Percentiles rank a stretch among this genome's conserved stretches.
Evolutionary conservation across 2,329 filamentous ascomycete species (phyloP).

Genomic region (Basipetospora sp.): DNA sequence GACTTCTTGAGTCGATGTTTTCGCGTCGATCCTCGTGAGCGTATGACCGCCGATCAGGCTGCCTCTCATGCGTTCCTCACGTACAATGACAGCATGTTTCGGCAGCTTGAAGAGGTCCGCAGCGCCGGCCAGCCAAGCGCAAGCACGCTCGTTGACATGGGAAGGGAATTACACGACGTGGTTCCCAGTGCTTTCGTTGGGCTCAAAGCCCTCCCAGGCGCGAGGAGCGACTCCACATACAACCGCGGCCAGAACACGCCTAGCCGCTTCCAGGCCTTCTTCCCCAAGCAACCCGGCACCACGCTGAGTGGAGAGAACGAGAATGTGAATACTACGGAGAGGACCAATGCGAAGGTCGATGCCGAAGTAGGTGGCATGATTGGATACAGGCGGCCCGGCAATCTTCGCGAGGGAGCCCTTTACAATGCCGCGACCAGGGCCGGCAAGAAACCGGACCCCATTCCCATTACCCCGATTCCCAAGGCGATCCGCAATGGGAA

Average conservation of each 20-base stretch:
- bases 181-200: neutral
- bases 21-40: neutral
- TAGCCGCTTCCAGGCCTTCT: neutral
- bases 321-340: too few species aligned
- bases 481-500: too few species aligned
- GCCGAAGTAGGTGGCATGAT: too few species aligned
- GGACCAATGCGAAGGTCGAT: too few species aligned
- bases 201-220: conserved; percentile 1
- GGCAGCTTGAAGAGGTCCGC: conserved; percentile 1
- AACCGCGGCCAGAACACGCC: too few species aligned
- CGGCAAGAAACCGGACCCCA: too few species aligned
- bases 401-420: too few species aligned
- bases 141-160: conserved; percentile 1
- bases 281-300: too few species aligned
- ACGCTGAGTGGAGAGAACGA: too few species aligned
- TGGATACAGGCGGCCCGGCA: too few species aligned
- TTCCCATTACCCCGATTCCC: too few species aligned
- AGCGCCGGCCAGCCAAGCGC: neutral
- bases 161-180: conserved; percentile 3
- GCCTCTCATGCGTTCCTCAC: conserved; percentile 2
- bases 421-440: too few species aligned
- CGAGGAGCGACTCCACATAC: neutral
- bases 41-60: conserved; percentile 3
- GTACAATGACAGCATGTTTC: conserved; percentile 4
- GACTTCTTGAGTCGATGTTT: conserved; percentile 3